Evolutionary conservation across 2,329 filamentous ascomycete species (phyloP), one percentile per base, ranked within the genome.

Genomic region (Scedosporium boydii): DNA sequence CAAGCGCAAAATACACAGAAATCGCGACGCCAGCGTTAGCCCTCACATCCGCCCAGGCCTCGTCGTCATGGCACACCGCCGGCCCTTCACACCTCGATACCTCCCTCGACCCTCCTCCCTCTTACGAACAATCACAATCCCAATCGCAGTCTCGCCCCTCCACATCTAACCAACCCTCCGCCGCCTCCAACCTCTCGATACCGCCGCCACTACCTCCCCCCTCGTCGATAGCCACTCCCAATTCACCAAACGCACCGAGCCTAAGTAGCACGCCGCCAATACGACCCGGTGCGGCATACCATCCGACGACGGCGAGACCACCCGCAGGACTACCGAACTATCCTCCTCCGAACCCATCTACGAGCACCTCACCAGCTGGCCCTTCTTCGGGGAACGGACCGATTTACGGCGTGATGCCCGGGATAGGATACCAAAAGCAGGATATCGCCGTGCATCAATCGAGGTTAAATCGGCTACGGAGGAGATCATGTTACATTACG

Each of bases 11-110:
- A 26, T 61, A 61, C 34, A 56, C 59, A 6, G 59, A 61, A 21
- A 51, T 61, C 23, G 59, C 59, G 9, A 38, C 59, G 6, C 59
- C 59, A 4, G 46, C 59, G 29, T 51, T 61, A 42, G 59, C 59
- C 21, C 48, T 61, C 18, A 61, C 59, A 12, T 61, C 59, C 12
- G 59, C 48, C n/a, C 59, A 61, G 59, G 48, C 59, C 6, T 61
- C 59, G 6, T 61, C 59, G 27, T 55, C 46, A 18, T 61, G 59
- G 59, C 59, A 61, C 14, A 10, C 44, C 12, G 23, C 59, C n/a
- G 59, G 59, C n/a, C 26, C 59, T 23, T 56, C 59, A 2, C 59
- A 61, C 18, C 59, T 61, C 59, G 59, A 61, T 26, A 61, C 48
- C 46, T 12, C 59, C 10, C 59, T 61, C 29, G 59, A 61, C 26